Conservation (phyloP, 108 stramenopile species). For the Aurantiochytrium sp. region DNA sequence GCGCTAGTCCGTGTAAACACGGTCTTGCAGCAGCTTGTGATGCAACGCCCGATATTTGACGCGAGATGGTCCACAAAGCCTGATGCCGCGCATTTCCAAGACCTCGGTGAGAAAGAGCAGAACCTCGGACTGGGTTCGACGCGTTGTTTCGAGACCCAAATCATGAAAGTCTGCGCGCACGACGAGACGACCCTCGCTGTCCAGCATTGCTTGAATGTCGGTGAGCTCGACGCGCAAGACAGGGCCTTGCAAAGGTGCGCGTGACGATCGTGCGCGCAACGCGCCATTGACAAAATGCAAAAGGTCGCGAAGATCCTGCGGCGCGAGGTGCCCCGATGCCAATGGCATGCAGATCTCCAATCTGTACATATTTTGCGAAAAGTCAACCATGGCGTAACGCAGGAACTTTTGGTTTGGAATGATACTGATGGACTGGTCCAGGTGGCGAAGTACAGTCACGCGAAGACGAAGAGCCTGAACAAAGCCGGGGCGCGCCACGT, state of each 20-base stretch:
- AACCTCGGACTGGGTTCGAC: not conserved
- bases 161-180: not conserved
- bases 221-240: not conserved
- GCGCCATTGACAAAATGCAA: not conserved
- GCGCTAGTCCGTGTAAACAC: not conserved
- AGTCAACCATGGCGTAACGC: not conserved
- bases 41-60: not conserved
- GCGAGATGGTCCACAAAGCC: not conserved
- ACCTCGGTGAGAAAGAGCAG: not conserved
- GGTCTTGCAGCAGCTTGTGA: not conserved
- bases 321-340: not conserved
- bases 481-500: not conserved
- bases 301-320: not conserved
- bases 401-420: conserved; percentile 3
- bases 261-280: not conserved
- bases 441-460: not conserved
- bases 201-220: not conserved
- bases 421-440: not conserved
- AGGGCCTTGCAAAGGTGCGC: not conserved
- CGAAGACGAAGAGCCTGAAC: not conserved
- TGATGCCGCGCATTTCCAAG: not conserved
- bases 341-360: not conserved
- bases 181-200: not conserved
- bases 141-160: not conserved
- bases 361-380: not conserved